Evolutionary conservation across 1,139 yeast genomes (phyloP).

Genomic region (Torulaspora pretoriensis): DNA sequence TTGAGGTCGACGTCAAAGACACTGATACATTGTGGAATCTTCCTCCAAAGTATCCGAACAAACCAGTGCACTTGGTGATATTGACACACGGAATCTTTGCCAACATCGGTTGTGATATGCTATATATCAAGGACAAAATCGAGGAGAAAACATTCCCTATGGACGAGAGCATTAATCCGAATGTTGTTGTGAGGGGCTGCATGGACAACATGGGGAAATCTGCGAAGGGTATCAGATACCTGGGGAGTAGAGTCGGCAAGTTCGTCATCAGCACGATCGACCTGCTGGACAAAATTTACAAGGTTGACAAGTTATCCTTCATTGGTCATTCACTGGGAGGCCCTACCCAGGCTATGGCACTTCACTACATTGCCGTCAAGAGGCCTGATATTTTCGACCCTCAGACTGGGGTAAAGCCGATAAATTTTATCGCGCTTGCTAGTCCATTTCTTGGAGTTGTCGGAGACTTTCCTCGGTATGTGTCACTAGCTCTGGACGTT

Average conservation of each 20-base stretch:
- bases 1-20: slow-evolving; percentile 41
- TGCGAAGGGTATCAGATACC: slow-evolving; percentile 55
- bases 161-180: slow-evolving; percentile 33
- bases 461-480: slow-evolving; percentile 55
- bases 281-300: slow-evolving; percentile 33
- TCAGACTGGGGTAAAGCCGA: slow-evolving; percentile 42
- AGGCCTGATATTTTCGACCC: slow-evolving; percentile 52
- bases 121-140: slow-evolving; percentile 55
- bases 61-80: slow-evolving; percentile 56
- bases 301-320: slow-evolving; percentile 52
- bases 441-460: slow-evolving; percentile 61
- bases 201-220: slow-evolving; percentile 60
- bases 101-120: slow-evolving; percentile 59
- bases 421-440: slow-evolving; percentile 56
- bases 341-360: slow-evolving; percentile 58
- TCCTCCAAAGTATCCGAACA: slow-evolving; percentile 42
- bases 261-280: slow-evolving; percentile 50
- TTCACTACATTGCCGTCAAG: slow-evolving; percentile 48
- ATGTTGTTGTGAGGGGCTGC: slow-evolving; percentile 55
- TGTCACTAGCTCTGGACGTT: slow-evolving; percentile 55
- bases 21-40: slow-evolving; percentile 52
- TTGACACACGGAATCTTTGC: slow-evolving; percentile 67
- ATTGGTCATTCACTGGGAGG: slow-evolving; percentile 69
- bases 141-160: slow-evolving; percentile 36
- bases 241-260: slow-evolving; percentile 58